Base-by-base conservation (phyloP, 2,329 filamentous ascomycete species). In the Diaporthe sp. region DNA sequence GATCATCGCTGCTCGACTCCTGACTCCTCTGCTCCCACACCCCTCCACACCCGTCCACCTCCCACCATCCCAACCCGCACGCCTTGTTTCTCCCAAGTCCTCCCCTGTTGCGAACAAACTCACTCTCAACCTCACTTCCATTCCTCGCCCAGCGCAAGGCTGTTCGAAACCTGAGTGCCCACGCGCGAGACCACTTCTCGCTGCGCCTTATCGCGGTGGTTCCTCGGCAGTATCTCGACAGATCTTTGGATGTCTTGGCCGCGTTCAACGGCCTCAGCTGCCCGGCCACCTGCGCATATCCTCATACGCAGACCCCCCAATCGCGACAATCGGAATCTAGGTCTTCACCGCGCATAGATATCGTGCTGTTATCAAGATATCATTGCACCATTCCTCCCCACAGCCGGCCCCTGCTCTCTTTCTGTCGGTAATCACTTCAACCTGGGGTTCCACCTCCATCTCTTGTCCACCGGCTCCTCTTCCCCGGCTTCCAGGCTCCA, bases 401-500 rank as follows among this genome's bases (percentile, higher is more conserved):
- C 71, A 68, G 46, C 46, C 46, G 3, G 44, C 58, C 57, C 46
- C 37, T 62, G 44, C n/a, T 17, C 37, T 31, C 57, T 53, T n/a
- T 53, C 57, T 53, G 58, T 53, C 57, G 44, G 71, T 9, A 61
- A 31, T 61, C 62, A 25, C 62, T 39, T 68, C 44, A 25, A 17
- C 37, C 62, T 68, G 62, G 62, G 44, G 31, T 15, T 68, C 62
- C 71, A 72, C 57, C 53, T 42, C 68, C 71, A 61, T 28, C 57
- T 39, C 58, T 37, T 19, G 34, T 39, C 57, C 71, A 62, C 58
- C 71, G 44, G 71, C 28, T 53, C 71, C 31, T 37, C 71, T 72
- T 72, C 71, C 71, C 71, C 71, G 71, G 71, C n/a, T 62, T 72
- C 57, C 37, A 62, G 34, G 57, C 31, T 72, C 71, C 71, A 53